These are phyloP conservation scores for Trichaptum fuscoviolaceum DNA, from an alignment of 768 basidiomycete genomes.

Conservation along the genomic window DNA sequence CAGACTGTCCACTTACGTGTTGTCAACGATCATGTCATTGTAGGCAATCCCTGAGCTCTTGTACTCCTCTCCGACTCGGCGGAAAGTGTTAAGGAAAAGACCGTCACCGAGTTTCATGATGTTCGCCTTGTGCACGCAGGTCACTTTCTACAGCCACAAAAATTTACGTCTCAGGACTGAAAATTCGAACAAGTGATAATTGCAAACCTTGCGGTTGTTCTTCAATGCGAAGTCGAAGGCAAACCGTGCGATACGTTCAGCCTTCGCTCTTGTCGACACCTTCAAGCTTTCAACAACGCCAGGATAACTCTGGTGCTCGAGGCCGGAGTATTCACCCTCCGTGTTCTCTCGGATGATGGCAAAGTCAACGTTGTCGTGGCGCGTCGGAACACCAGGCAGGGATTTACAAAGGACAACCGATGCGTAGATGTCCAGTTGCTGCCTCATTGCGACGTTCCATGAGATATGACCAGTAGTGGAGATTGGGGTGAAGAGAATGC, in stretches of 20 bases:
- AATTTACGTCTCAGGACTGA: background rate
- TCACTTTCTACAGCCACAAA: constrained; percentile 72
- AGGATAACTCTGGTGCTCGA: constrained; percentile 97
- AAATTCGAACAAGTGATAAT: constrained; percentile 3
- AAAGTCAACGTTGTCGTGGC: constrained; percentile 96
- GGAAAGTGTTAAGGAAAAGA: constrained; percentile 98
- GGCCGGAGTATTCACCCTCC: constrained; percentile 98
- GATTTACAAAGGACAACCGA: constrained; percentile 99
- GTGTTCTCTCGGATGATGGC: constrained; percentile 99
- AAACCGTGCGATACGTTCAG: constrained; percentile 93
- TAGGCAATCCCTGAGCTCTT: constrained; percentile 83
- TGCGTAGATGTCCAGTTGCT: constrained; percentile 98
- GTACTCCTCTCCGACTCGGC: constrained; percentile 94
- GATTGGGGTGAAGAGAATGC: constrained; percentile 97
- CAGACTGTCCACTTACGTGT: constrained; percentile 57
- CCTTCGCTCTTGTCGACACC: constrained; percentile 92
- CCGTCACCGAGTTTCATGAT: constrained; percentile 99
- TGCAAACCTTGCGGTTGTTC: constrained; percentile 87
- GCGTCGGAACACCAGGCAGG: constrained; percentile 90
- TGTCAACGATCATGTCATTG: constrained; percentile 99
- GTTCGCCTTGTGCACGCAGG: constrained; percentile 99
- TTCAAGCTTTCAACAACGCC: constrained; percentile 98
- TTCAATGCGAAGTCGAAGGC: constrained; percentile 99
- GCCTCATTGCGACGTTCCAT: constrained; percentile 99
- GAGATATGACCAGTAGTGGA: constrained; percentile 96